Conservation (phyloP, 257 asterid species). For the Gynochthodes officinalis region DNA sequence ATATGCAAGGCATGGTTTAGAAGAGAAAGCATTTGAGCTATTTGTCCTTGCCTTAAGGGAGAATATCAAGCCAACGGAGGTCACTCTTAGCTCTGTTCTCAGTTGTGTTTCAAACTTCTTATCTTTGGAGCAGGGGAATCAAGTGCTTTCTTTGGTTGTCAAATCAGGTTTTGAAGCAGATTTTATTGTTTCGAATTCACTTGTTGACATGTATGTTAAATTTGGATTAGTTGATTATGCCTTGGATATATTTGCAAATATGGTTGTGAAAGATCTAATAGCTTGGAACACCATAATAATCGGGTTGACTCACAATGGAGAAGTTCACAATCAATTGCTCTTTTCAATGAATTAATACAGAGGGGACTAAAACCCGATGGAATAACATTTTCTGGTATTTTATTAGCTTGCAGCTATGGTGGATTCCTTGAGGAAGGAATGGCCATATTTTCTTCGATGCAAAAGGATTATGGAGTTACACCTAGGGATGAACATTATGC, state of each 20-base stretch:
- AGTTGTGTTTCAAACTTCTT: slow-evolving; percentile 39
- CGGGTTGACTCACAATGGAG: slow-evolving; percentile 54
- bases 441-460: slow-evolving; percentile 47
- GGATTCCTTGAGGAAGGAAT: slow-evolving; percentile 50
- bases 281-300: slow-evolving; percentile 59
- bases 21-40: slow-evolving; percentile 41
- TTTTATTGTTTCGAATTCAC: slow-evolving; percentile 51
- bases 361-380: slow-evolving; percentile 49
- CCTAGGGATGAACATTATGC: slow-evolving; percentile 55
- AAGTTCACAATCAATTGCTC: slow-evolving; percentile 42
- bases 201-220: slow-evolving; percentile 50
- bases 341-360: slow-evolving; percentile 38
- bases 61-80: slow-evolving; percentile 55
- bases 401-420: slow-evolving; percentile 56
- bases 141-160: slow-evolving; percentile 54
- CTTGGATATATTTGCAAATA: slow-evolving; percentile 29
- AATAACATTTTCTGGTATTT: slow-evolving; percentile 47
- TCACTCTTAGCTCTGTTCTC: slow-evolving; percentile 54
- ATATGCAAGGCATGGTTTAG: slow-evolving; percentile 42
- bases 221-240: slow-evolving; percentile 47
- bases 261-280: slow-evolving; percentile 52
- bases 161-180: slow-evolving; percentile 62
- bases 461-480: slow-evolving; percentile 36
- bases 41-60: slow-evolving; percentile 40
- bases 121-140: slow-evolving; percentile 49